Evolutionary conservation across 768 basidiomycete species (phyloP), one percentile per base, ranked within the genome.

Genomic region (Kwoniella shandongensis): DNA sequence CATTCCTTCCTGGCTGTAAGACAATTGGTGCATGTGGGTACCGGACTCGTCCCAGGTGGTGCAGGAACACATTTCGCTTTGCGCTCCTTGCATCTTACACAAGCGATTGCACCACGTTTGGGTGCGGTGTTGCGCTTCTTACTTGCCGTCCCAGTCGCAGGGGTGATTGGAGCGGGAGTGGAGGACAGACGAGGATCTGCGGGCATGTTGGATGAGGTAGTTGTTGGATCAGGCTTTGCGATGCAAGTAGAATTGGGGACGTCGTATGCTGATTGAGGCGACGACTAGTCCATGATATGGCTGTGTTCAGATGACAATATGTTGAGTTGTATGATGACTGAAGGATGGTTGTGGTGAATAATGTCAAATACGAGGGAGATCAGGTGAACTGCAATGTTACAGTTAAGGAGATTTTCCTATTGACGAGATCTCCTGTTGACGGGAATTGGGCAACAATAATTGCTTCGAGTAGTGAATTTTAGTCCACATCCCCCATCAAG

Each of bases 11-110:
- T 46, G 1, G 63, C 61, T 13, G 44, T 48, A 36, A 65, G 38
- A 44, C 67, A 69, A 41, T 63, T 69, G 18, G 62, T 57, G 47
- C 67, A 69, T 11, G 67, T 65, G 36, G 67, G 67, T 17, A 65
- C 61, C 17, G 55, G 55, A 22, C 50, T 46, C 7, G 61, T 61
- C 12, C 61, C 61, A 44, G 67, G 67, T 13, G 66, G 59, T 36
- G 66, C 66, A 30, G 66, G 66, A 7, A 69, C 67, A 48, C 67
- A 69, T 54, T 69, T 69, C 10, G 63, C 63, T 57, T 69, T 69
- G 26, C 67, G 58, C 42, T 69, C 63, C 55, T 69, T 65, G 54
- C 67, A 69, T 46, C 67, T 45, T 13, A 65, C 67, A 41, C 67
- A 69, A 18, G 67, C 63, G 35, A 65, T 65, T 3, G 63, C 63